Base-by-base conservation (phyloP, 768 basidiomycete species). In the Trametes cingulata region DNA sequence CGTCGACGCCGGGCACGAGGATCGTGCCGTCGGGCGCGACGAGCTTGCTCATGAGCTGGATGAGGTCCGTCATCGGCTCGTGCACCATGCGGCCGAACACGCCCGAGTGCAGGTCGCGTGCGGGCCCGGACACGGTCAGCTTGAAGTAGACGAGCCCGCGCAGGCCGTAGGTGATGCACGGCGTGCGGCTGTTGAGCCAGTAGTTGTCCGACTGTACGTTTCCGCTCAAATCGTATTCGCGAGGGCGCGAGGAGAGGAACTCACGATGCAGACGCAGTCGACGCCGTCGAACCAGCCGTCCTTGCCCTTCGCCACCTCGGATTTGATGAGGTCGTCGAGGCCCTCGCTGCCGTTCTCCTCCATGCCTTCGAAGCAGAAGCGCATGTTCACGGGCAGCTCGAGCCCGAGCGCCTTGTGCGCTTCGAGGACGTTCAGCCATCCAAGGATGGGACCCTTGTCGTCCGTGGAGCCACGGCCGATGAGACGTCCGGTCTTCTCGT, bases 321-420 rank as follows among this genome's bases (percentile, higher is more conserved):
- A 77, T 60, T 80, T 74, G 62, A 98, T 91, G 43, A 96, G 83
- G 33, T 91, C 90, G 66, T 97, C 95, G 10, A 98, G 81, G 1
- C 94, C 93, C 65, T 92, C 91, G 39, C 90, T 92, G 6, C 95
- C 95, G 63, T 82, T 89, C 78, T 98, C 96, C 72, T 98, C 96
- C 95, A 97, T 98, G 5, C 91, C 95, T 72, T 98, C 96, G 67
- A 98, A 95, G 78, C 91, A 93, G 78, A 91, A 87, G 64, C 85
- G 84, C 56, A 98, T 75, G 72, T 98, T 97, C 24, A 98, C 92
- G 0, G 95, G 95, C 19, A 97, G 81, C 33, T 85, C 82, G 46
- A 85, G 77, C 25, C 82, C 78, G 39, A 83, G 82, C 56, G 85
- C 76, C 49, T 82, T 75, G 56, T 96, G 93, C 56, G 91, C 94